A percentile compares a stretch with the other conserved stretches of the same genome.
Evolutionary conservation across 2,329 filamentous ascomycete species (phyloP).

Genomic region (Cordyceps fumosorosea): DNA sequence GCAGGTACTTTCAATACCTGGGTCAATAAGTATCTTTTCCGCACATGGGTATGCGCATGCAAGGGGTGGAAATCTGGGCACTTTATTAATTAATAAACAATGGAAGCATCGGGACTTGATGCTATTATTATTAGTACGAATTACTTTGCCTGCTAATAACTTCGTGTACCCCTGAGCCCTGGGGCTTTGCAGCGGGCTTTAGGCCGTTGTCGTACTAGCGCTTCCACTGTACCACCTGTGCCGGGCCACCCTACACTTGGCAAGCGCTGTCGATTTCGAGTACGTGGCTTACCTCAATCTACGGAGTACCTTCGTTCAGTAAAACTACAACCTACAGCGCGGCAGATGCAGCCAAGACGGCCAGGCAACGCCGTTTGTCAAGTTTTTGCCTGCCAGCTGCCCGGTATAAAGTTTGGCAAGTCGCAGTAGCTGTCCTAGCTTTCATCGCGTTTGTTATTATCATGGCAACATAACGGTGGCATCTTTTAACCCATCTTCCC

Average conservation of each 20-base stretch:
- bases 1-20: not conserved
- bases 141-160: too few species aligned
- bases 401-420: not conserved
- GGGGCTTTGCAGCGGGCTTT: not conserved
- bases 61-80: not conserved
- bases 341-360: too few species aligned
- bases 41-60: not conserved
- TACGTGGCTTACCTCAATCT: too few species aligned
- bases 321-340: too few species aligned
- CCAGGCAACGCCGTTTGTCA: not conserved
- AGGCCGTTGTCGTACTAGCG: not conserved
- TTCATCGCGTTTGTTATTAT: not conserved
- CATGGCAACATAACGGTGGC: not conserved
- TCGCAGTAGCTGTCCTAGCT: not conserved
- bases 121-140: not conserved
- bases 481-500: not conserved
- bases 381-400: slow-evolving; percentile 1
- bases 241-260: not conserved
- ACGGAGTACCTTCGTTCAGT: too few species aligned
- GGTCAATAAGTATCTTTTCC: not conserved
- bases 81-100: not conserved
- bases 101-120: too few species aligned
- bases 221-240: not conserved
- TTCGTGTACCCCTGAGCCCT: not conserved
- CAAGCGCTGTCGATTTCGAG: not conserved